Base-by-base conservation (phyloP, 805 yeast species). In the Lipomyces anomalus region DNA sequence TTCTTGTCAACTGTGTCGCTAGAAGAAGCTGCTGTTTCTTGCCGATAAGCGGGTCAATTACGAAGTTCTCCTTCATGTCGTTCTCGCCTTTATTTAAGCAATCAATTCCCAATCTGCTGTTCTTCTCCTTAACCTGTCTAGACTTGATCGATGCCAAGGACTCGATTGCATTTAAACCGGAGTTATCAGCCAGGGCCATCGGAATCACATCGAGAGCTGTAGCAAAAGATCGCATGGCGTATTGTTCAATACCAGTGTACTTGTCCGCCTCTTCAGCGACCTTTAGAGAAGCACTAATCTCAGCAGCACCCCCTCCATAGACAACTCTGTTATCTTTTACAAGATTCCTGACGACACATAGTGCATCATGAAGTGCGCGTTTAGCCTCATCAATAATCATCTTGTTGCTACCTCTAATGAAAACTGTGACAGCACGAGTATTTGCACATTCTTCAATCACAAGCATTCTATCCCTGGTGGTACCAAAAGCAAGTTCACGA, bases 271-370 rank as follows among this genome's bases (percentile, higher is more conserved):
- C 95, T 40, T 82, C 85, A 46, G 87, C 73, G 13, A 92, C 95
- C 16, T 92, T 94, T 57, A 92, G 69, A 11, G 97, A 88, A 72
- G 95, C 84, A 2, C 95, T 76, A 43, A 92, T 80, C 70, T 92
- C 99, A 30, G 97, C 94, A 20, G 98, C 95, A 57, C 99, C 99
- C 58, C 99, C 99, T 53, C 99, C 99, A 62, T 92, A 92, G n/a
- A 94, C 97, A 38, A 92, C 86, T 66, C 96, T 78, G 64, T 80
- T 82, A 66, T 94, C 97, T 60, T 82, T 79, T 42, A 94, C 82
- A 63, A 92, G 76, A 69, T 92, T 94, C 70, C 98, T 84, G 23
- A 92, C 98, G 37, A 94, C 99, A 70, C 98, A 90, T 47, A 92
- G 71, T 6, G 98, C 85, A 65, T 92, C 99, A 61, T 92, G 97